Conservation (phyloP, 1,139 yeast species). For the Candida neerlandica region DNA sequence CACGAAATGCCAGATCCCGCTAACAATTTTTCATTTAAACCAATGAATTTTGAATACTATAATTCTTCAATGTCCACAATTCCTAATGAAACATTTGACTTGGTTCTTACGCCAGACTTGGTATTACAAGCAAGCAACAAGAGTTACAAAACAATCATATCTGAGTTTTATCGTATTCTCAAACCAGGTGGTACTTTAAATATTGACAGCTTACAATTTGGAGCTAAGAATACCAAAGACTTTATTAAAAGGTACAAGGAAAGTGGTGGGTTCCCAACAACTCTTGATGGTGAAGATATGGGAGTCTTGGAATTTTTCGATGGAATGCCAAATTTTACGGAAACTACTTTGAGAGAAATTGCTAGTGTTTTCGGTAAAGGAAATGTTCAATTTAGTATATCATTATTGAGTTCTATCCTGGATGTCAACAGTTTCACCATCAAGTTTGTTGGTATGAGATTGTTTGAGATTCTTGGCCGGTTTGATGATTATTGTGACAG, state of each 20-base stretch:
- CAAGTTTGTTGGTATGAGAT: conserved; percentile 32
- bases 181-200: conserved; percentile 41
- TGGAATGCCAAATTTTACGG: conserved; percentile 30
- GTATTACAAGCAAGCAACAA: conserved; percentile 31
- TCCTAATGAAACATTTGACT: conserved; percentile 33
- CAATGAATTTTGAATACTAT: conserved; percentile 42
- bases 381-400: conserved; percentile 35
- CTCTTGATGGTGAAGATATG: conserved; percentile 23
- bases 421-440: conserved; percentile 38
- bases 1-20: conserved; percentile 23
- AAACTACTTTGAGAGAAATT: conserved; percentile 26
- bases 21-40: conserved; percentile 27
- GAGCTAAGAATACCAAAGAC: conserved; percentile 18
- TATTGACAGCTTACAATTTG: conserved; percentile 31
- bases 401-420: conserved; percentile 31
- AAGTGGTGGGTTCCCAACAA: conserved; percentile 12
- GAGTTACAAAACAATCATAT: conserved; percentile 29
- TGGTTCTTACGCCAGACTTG: conserved; percentile 42
- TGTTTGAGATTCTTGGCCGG: conserved; percentile 39
- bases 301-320: conserved; percentile 24
- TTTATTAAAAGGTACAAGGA: conserved; percentile 15
- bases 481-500: conserved; percentile 32
- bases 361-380: conserved; percentile 34
- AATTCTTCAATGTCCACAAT: conserved; percentile 31
- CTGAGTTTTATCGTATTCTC: conserved; percentile 40